phyloP scores from a whole-genome alignment of 805 yeast genomes.

The Yamadazyma laniorum region DNA sequence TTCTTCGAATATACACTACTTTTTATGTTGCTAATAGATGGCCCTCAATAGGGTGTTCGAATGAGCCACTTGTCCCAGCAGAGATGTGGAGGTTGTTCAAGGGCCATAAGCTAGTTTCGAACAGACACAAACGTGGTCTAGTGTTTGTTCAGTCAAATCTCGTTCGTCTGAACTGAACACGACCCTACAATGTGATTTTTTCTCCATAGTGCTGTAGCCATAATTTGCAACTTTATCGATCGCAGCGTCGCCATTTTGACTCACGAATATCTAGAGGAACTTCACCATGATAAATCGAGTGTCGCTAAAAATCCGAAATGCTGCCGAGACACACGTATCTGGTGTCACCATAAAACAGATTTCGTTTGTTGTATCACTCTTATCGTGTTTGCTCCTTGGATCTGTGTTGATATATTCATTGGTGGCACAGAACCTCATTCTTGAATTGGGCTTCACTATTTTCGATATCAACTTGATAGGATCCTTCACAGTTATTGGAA shows the following conservation, averaged over 20 bases:
- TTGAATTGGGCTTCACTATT: slow-evolving; percentile 58
- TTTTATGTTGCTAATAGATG: no score
- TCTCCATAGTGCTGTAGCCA: no score
- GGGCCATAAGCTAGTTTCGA: no score
- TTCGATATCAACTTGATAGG: slow-evolving; percentile 68
- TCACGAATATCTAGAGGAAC: not conserved
- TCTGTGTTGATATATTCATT: slow-evolving; percentile 80
- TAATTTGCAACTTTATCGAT: not conserved
- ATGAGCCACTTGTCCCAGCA: no score
- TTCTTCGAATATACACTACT: no score
- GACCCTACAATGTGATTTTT: no score
- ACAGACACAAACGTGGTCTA: no score
- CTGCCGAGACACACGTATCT: slow-evolving; percentile 3
- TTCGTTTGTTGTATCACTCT: slow-evolving; percentile 57
- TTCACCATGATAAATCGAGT: slow-evolving; percentile 6
- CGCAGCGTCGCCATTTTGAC: not conserved
- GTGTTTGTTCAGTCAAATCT: no score
- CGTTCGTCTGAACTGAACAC: no score
- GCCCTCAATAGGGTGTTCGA: no score
- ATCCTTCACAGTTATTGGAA: slow-evolving; percentile 71
- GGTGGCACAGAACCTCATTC: slow-evolving; percentile 68
- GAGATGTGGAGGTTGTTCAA: no score
- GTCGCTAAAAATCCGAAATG: slow-evolving; percentile 7
- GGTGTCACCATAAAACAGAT: slow-evolving; percentile 32
- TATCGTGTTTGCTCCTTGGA: slow-evolving; percentile 74